Evolutionary conservation across 2,329 filamentous ascomycete species (phyloP), one percentile per base, ranked within the genome.

Genomic region (Colletotrichum euphorbiae): DNA sequence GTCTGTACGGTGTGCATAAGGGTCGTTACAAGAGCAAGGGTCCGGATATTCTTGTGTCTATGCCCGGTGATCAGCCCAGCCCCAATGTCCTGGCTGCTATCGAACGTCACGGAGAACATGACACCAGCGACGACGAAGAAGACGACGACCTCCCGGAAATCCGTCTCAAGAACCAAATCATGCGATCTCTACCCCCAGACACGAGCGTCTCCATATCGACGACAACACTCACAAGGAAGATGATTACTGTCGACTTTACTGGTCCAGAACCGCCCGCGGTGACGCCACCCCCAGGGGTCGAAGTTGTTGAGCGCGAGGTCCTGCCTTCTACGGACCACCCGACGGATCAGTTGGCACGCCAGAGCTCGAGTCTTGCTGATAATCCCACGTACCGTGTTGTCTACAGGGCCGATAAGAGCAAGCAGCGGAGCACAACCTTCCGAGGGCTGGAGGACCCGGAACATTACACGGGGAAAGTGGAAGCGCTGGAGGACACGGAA

Each of bases 181-280:
- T 85, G 70, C 83, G 83, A 55, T 82, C 89, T 0, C 75, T 90
- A 4, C 83, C 87, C 1, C 76, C 83, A 0, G 84, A 87, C 50
- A 85, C 88, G 0, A 83, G 83, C n/a, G 84, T 90, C 6, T 86
- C 86, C 8, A 87, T 90, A 42, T 86, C 84, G 1, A 89, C 87
- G 6, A 84, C 85, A 3, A 87, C 87, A 0, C 84, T 83, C 1
- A 89, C 86, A 1, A 87, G 85, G 7, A 89, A 90, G 70, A 90
- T 83, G 13, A 88, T 91, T 72, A 90, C 89, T 0, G 87, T 91
- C 3, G 87, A 91, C 60, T 84, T 91, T 42, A 83, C 83, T 13
- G 87, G 87, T 1, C 79, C 83, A 4, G 79, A 83, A 19, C 80
- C 83, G 5, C 80, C 85, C 3, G 80, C 84, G 1, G 77, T 90